Evolutionary conservation across 2,329 filamentous ascomycete species (phyloP).

Genomic region (Pyricularia pennisetigena): DNA sequence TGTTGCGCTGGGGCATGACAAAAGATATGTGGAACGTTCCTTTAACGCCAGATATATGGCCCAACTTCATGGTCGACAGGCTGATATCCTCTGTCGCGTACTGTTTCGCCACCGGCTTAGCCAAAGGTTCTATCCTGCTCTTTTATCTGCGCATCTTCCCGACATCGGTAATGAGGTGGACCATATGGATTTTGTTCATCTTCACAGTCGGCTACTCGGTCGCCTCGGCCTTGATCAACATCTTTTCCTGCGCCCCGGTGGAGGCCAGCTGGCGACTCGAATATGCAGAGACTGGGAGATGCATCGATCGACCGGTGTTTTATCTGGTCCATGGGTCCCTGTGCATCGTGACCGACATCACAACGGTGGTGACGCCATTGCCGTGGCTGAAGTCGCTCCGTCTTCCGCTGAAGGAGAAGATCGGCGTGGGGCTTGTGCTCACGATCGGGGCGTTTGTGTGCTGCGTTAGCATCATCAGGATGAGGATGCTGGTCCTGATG

Average conservation of each 20-base stretch:
- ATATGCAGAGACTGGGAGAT: background rate
- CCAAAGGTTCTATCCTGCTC: constrained; percentile 24
- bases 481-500: background rate
- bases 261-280: background rate
- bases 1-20: constrained; percentile 23
- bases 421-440: background rate
- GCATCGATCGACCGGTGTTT: background rate
- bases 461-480: background rate
- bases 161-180: constrained; percentile 37
- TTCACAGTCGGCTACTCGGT: background rate
- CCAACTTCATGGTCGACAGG: constrained; percentile 9
- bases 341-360: background rate
- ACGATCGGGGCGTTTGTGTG: background rate
- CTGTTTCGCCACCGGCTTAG: constrained; percentile 18
- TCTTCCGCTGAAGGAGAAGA: background rate
- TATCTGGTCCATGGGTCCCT: background rate
- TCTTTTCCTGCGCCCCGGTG: background rate
- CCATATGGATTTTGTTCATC: constrained; percentile 16
- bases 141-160: constrained; percentile 30
- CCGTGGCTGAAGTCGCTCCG: background rate
- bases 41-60: constrained; percentile 11
- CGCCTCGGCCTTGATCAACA: background rate
- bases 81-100: constrained; percentile 20
- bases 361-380: background rate
- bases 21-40: constrained; percentile 33